Evolutionary conservation across 23 red algal genomes (phyloP).

Genomic region (Gracilaria gracilis): DNA sequence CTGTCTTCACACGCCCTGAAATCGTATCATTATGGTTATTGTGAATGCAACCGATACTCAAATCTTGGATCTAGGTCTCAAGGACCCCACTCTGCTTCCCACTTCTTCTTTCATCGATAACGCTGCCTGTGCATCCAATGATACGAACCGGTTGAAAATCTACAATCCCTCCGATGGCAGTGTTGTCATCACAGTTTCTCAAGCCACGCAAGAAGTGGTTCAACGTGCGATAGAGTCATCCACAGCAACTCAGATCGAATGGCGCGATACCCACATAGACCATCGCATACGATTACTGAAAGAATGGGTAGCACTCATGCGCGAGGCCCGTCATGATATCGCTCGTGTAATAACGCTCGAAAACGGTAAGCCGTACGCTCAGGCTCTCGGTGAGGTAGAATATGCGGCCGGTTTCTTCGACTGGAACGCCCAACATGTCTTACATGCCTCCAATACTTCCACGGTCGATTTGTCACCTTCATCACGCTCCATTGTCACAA

Average conservation of each 20-base stretch:
- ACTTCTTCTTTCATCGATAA: neutral
- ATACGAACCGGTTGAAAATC: neutral
- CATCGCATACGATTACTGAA: neutral
- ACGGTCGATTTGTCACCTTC: neutral
- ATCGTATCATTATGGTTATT: neutral
- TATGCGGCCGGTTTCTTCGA: conserved; percentile 82
- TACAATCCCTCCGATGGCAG: neutral
- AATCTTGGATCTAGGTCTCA: neutral
- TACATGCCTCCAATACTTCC: conserved; percentile 33
- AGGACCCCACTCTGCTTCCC: neutral
- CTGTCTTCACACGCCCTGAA: no score
- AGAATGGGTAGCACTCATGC: neutral
- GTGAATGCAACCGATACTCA: neutral
- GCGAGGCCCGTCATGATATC: conserved; percentile 42
- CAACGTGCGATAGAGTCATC: neutral
- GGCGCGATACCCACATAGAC: neutral
- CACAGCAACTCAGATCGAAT: neutral
- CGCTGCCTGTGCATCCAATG: neutral
- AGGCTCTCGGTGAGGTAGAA: conserved; percentile 77
- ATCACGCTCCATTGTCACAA: conserved; percentile 37
- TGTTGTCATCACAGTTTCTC: neutral
- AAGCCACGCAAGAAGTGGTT: neutral
- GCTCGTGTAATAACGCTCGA: conserved; percentile 78
- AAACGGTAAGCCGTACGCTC: conserved; percentile 78
- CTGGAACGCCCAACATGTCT: conserved; percentile 59